Conservation (phyloP, 2,329 filamentous ascomycete species). For the Beauveria sp. region DNA sequence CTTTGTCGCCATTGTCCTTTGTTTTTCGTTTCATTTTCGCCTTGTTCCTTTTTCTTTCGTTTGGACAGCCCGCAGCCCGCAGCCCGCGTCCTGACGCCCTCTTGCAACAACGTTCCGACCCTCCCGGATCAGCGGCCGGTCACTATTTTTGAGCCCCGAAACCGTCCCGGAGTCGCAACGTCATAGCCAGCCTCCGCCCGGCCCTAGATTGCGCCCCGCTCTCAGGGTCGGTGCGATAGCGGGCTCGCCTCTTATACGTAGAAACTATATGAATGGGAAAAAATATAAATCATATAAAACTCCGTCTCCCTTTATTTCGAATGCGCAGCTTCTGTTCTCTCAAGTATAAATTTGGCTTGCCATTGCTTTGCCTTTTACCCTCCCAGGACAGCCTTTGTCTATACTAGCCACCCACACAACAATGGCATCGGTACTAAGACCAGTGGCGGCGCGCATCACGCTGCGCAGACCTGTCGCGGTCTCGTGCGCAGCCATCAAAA, state of each 20-base stretch:
- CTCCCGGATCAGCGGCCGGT: neutral
- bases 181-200: neutral
- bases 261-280: neutral
- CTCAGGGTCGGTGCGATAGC: neutral
- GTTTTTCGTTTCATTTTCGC: too few species aligned
- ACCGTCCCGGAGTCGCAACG: neutral
- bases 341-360: too few species aligned
- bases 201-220: slow-evolving; percentile 1
- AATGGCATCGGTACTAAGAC: slow-evolving; percentile 4
- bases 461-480: neutral
- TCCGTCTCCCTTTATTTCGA: neutral
- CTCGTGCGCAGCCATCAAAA: neutral
- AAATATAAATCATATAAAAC: neutral
- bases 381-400: neutral
- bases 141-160: neutral
- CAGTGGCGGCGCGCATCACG: neutral
- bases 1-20: too few species aligned
- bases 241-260: neutral
- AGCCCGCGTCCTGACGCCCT: neutral
- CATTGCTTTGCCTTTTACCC: neutral
- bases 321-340: too few species aligned
- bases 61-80: neutral
- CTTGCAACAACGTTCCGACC: neutral
- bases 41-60: neutral
- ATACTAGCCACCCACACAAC: neutral